Conservation (phyloP, 495 filamentous ascomycete species). For the Astrocystis sublimbata region DNA sequence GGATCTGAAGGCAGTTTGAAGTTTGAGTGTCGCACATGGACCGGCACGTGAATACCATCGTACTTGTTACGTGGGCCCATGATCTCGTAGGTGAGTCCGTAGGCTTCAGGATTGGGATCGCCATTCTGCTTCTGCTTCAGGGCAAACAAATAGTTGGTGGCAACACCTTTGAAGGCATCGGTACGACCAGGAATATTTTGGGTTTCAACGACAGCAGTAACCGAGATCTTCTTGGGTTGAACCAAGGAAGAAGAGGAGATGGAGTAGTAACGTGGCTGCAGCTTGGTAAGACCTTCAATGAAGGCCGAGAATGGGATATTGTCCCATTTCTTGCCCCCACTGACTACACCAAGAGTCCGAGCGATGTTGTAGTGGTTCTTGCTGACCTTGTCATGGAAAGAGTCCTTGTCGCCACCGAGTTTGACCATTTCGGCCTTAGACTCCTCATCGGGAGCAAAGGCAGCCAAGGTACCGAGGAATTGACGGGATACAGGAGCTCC, state of each 20-base stretch:
- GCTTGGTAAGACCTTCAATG: conserved; percentile 90
- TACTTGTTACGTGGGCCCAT: conserved; percentile 94
- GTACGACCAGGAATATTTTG: conserved; percentile 71
- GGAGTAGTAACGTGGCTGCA: conserved; percentile 98
- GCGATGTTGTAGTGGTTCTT: conserved; percentile 87
- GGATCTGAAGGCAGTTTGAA: conserved; percentile 98
- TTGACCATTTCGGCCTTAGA: conserved; percentile 84
- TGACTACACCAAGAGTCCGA: conserved; percentile 76
- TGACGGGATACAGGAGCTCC: conserved; percentile 95
- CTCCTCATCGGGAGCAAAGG: conserved; percentile 84
- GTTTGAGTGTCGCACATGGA: conserved; percentile 97
- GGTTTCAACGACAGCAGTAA: conserved; percentile 93
- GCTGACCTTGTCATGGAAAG: conserved; percentile 87
- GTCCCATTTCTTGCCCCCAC: conserved; percentile 69
- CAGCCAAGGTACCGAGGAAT: conserved; percentile 81
- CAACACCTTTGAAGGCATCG: conserved; percentile 88
- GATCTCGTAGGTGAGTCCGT: conserved; percentile 86
- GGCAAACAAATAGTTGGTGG: conserved; percentile 95
- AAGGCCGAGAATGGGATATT: conserved; percentile 90
- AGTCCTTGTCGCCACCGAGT: conserved; percentile 90
- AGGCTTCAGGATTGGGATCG: conserved; percentile 79
- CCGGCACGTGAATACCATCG: conserved; percentile 91
- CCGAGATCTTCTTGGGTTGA: conserved; percentile 88
- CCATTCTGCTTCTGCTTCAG: conserved; percentile 97
- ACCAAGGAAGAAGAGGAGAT: conserved; percentile 96